phyloP scores from a whole-genome alignment of 805 yeast genomes.

The Hyphopichia homilentoma region DNA sequence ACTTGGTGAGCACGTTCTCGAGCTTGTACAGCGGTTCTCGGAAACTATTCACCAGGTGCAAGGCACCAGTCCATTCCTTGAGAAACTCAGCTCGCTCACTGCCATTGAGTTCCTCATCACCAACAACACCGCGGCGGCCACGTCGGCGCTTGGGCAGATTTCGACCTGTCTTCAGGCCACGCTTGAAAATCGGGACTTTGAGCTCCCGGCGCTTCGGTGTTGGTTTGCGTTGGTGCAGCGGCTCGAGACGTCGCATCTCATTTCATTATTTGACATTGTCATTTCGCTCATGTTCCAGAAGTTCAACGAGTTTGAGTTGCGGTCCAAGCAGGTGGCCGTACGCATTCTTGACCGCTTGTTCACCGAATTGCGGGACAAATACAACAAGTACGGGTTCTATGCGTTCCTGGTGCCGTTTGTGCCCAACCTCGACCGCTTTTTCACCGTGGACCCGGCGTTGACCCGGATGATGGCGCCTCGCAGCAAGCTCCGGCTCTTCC shows the following conservation, averaged over 20 bases:
- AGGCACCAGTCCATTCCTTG: constrained; percentile 69
- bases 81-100: constrained; percentile 64
- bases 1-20: constrained; percentile 60
- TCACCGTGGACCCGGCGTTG: constrained; percentile 4
- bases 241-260: constrained; percentile 55
- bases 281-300: constrained; percentile 70
- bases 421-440: constrained; percentile 27
- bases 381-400: constrained; percentile 46
- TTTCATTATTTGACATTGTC: constrained; percentile 68
- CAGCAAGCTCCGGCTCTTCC: constrained; percentile 32
- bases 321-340: constrained; percentile 49
- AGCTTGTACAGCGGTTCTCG: constrained; percentile 74
- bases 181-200: constrained; percentile 58
- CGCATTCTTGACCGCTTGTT: constrained; percentile 43
- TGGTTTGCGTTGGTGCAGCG: constrained; percentile 60
- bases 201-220: constrained; percentile 59
- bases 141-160: constrained; percentile 71
- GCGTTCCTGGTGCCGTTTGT: constrained; percentile 50
- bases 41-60: constrained; percentile 71
- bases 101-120: constrained; percentile 70
- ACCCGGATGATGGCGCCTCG: constrained; percentile 10
- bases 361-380: constrained; percentile 25
- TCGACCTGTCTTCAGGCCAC: constrained; percentile 83
- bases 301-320: constrained; percentile 50
- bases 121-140: constrained; percentile 49